phyloP scores from a whole-genome alignment of 176 grass and related monocot genomes.

The Eragrostis nindensis region DNA sequence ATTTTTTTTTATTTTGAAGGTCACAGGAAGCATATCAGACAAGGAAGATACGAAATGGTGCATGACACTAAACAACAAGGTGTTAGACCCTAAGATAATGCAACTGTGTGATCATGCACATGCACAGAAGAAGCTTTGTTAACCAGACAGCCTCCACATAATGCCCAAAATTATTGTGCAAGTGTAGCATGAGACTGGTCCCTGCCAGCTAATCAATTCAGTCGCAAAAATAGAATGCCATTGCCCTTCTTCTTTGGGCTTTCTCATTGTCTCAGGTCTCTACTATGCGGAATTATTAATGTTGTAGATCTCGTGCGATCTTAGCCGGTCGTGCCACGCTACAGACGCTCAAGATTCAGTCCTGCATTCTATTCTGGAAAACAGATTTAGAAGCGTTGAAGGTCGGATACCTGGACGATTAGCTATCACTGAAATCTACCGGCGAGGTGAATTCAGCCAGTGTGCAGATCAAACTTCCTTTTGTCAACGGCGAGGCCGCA shows the following conservation, averaged over 20 bases:
- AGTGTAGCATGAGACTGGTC: constrained; percentile 3
- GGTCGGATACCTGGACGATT: no score
- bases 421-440: neutral
- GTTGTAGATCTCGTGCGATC: neutral
- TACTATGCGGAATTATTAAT: neutral
- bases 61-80: constrained; percentile 16
- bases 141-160: constrained; percentile 7
- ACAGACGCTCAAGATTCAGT: neutral
- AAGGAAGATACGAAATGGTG: constrained; percentile 21
- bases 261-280: neutral
- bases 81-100: constrained; percentile 1
- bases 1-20: no score
- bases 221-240: constrained; percentile 25
- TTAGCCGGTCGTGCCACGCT: constrained; percentile 3
- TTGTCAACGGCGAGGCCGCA: constrained; percentile 3
- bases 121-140: constrained; percentile 16
- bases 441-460: neutral
- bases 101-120: constrained; percentile 22
- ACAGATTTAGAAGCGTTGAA: neutral
- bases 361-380: neutral
- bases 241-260: neutral
- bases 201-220: neutral
- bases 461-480: neutral
- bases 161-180: constrained; percentile 9
- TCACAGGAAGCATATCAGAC: constrained; percentile 21